Base-by-base conservation (phyloP, 768 basidiomycete species). In the Amanita subjunquillea region DNA sequence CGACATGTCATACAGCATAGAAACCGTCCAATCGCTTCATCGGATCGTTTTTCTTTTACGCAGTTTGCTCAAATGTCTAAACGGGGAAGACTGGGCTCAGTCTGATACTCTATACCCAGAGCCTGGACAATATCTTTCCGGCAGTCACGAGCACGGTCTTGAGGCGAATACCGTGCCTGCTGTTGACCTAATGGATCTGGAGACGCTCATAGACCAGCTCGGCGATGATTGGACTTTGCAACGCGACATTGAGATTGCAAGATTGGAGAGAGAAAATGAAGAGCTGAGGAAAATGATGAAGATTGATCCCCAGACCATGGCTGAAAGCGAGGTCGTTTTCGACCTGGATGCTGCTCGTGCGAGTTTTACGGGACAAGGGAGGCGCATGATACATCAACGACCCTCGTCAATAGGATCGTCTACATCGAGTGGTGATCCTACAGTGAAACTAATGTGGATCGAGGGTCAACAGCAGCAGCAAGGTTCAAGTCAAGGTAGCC, bases 211-310 rank as follows among this genome's bases (percentile, higher is more conserved):
- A 51, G 65, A 29, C 67, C 74, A 47, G 70, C 70, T 3, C 67
- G 79, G 22, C 71, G 75, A 39, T 23, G 92, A 98, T 66, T 97
- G 95, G 90, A 84, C 88, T 2, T 57, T 85, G 54, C 89, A 91
- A 65, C 78, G 96, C 55, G 95, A 98, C 64, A 69, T 71, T 56
- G 96, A 98, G 69, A 90, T 99, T 49, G 61, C 75, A 8, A 77
- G 93, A 46, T 69, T 99, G 40, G 84, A 86, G 65, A 70, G 70
- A 47, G 95, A 98, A 69, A 99, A 99, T 62, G 76, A 79, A 41
- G 76, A 81, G 52, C 69, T 99, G 47, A 74, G 95, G 47, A 74
- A 74, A 60, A 64, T 87, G 67, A 70, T 99, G 43, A 82, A 79
- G 15, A 91, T 98, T 55, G 85, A 88, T 65, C 65, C 72, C 34